Evolutionary conservation across 305 asterid genomes (phyloP), one percentile per base, ranked within the genome.

Genomic region (Solanum chacoense): DNA sequence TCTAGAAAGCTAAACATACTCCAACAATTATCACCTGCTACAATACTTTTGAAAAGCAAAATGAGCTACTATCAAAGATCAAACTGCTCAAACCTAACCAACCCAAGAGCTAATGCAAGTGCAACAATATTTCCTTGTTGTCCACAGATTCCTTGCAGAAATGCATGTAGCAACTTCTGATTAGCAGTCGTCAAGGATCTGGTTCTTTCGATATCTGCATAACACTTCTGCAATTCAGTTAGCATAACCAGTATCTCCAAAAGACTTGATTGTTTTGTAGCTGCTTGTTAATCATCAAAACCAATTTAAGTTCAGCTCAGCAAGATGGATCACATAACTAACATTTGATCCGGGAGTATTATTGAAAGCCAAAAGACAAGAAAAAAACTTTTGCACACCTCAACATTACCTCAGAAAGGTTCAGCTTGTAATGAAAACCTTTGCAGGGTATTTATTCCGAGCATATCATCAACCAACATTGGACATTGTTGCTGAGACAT

Each of bases 381-480:
- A 12, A 59, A 35, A 34, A 29, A 88, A 89, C 80, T 74, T 45
- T 74, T 81, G 36, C 92, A 87, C 90, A 95, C 98, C 99, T 96
- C 98, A 77, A 94, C 99, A 92, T 96, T 95, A 91, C 94, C 98
- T 50, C 99, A 90, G 95, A 96, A 92, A 97, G 92, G 89, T 97
- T 96, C 88, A 95, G 98, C 88, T 86, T 93, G 91, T 95, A 91
- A 95, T 96, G 94, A 67, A 97, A 97, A 97, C 99, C 92, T 96
- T 98, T 55, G 98, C 97, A 85, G 98, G 98, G 89, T 94, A 95
- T 94, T 95, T 97, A 90, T 96, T 95, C 87, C 97, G 96, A 72
- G 99, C 98, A 97, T 96, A 91, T 96, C 99, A 94, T 97, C 98
- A 87, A 96, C 98, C 94, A 96, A 91, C 99, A 96, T 95, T 50